Evolutionary conservation across 139 green algal genomes (phyloP), one percentile per base, ranked within the genome.

Genomic region (Parachlorella kessleri): DNA sequence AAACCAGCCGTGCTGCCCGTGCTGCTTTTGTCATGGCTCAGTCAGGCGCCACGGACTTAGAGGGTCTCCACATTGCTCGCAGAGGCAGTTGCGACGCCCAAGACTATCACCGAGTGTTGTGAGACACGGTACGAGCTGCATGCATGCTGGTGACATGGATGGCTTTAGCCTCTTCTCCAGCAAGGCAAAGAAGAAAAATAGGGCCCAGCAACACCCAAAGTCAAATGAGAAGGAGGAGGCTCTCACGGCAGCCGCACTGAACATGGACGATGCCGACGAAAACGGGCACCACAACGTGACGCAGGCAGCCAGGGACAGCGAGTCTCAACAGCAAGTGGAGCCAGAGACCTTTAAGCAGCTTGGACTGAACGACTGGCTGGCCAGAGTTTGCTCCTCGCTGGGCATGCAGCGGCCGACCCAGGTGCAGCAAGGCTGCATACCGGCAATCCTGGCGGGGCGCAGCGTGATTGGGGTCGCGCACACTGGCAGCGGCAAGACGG

Each of bases 401-500:
- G 90, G 90, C 55, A 94, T 94, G 87, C 75, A 39, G 4, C 36
- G 68, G 38, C 85, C 89, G 3, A 94, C 90, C 24, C 55, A 59
- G 48, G 89, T 98, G 63, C 94, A 98, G 90, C 70, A 75, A 4
- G 91, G 88, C 32, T 95, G 89, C 87, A 96, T 99, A 10, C 97
- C 97, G 1, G 83, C 85, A 1, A 87, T 98, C 48, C 86, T 98
- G 33, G 55, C 54, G 2, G 95, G 97, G 5, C 81, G 84, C 33
- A 88, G 99, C 79, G 94, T 98, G 0, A 94, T 99, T 40, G 96
- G 92, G 35, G 87, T 93, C 26, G 96, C 96, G 23, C 91, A 98
- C 76, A 99, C 96, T 3, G 96, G 96, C 80, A 97, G 89, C 72
- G 96, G 96, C 70, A 99, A 99, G 84, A 99, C 96, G 10, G 96